Conservation (phyloP, 2,329 filamentous ascomycete genomes). For the Fusarium sp. region DNA sequence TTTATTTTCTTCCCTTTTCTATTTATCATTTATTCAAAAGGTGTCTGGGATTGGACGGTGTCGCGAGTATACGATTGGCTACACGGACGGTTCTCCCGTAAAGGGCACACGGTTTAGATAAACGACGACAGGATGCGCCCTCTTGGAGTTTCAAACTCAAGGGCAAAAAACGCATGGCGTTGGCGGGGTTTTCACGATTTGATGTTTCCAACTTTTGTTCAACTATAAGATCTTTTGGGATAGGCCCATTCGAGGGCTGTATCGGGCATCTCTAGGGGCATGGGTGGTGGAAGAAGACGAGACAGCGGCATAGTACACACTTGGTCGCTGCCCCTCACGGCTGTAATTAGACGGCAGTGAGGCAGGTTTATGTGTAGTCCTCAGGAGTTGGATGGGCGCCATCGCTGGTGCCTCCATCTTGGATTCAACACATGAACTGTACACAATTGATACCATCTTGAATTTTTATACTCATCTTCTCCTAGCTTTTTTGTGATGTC, state of each 20-base stretch:
- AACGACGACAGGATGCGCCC: conserved; percentile 32
- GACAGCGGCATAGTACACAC: conserved; percentile 17
- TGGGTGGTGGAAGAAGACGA: neutral
- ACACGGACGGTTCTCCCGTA: conserved; percentile 28
- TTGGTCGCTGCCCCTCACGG: neutral
- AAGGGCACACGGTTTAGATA: conserved; percentile 37
- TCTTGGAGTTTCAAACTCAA: conserved; percentile 15
- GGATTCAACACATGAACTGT: conserved; percentile 19
- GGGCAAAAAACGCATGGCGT: conserved; percentile 39
- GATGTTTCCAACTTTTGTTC: conserved; percentile 25
- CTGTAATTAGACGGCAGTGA: conserved; percentile 2
- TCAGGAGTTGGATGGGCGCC: neutral
- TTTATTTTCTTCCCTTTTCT: conserved; percentile 8
- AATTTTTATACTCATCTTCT: neutral
- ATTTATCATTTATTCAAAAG: conserved; percentile 11
- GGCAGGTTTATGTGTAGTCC: conserved; percentile 17
- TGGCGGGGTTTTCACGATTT: conserved; percentile 30
- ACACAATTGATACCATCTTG: conserved; percentile 42
- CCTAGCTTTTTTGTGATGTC: neutral
- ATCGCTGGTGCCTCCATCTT: conserved; percentile 9
- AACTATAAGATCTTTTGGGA: conserved; percentile 7
- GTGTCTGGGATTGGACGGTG: conserved; percentile 29
- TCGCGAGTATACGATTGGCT: conserved; percentile 40
- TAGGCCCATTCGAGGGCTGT: conserved; percentile 1
- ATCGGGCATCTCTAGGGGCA: neutral